Base-by-base conservation (phyloP, 495 filamentous ascomycete genomes). In the Daldinia loculata region DNA sequence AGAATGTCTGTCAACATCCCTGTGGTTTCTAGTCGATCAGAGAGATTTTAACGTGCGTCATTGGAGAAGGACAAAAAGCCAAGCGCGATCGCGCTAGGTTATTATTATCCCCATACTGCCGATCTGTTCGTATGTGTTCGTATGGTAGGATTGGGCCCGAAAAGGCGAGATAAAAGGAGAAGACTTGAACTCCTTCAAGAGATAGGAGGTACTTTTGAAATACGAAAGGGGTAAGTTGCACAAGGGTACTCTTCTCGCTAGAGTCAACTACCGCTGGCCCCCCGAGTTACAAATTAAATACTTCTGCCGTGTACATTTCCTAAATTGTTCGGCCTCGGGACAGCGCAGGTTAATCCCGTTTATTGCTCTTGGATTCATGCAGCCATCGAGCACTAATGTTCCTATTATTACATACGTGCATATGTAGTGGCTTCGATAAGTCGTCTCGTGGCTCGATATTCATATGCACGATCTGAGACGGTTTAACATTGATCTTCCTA, bases 101-200 rank as follows among this genome's bases (percentile, higher is more conserved):
- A 66, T 69, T 69, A 15, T 62, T 66, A 67, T 52, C 52, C 30
- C 51, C 56, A 38, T 26, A 17, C 51, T 69, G 70, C 62, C 61
- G 70, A 73, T 73, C 70, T 15, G 45, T 38, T 52, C 70, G 4
- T 62, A 53, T 57, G n/a, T 45, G 41, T 19, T 45, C 15, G n/a
- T 45, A 34, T 50, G 14, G 27, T 24, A 6, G 70, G 70, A 50
- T 66, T 66, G 65, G 32, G 36, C 11, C 38, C 26, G 53, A 29
- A 69, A 73, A 63, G 51, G 53, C 24, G 50, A 73, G 65, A 65
- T 68, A 73, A 69, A 73, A 73, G 70, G 66, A 66, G 66, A 36
- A 57, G 30, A 29, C 27, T n/a, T 60, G 56, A 60, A 19, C 26
- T 58, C 36, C 56, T 43, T 45, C 36, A 56, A 14, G 53, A 24